Evolutionary conservation across 78 protist species (phyloP), one percentile per base, ranked within the genome.

Genomic region (Chrysochromulina parva): DNA sequence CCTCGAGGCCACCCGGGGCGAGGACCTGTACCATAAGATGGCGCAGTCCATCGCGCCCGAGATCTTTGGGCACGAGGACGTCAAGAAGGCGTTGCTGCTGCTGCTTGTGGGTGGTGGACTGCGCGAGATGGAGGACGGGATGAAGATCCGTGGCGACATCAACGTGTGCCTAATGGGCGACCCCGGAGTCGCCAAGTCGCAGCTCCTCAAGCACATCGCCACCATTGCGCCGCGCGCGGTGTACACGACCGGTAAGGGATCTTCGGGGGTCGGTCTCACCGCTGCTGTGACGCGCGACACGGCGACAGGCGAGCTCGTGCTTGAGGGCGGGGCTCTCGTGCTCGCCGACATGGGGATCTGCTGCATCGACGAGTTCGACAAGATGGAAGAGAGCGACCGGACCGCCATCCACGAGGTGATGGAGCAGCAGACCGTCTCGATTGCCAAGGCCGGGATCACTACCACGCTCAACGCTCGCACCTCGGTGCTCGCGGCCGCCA

Each of bases 121-220:
- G 5, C 90, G 95, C 28, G 14, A 50, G 76, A 60, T 96, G 95
- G 22, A 47, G 13, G 99, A 98, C 85, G 99, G 99, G 54, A 97
- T 99, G 97, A n/a, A 38, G 28, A 98, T 99, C 55, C 88, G 99
- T 16, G 99, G 99, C 54, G 99, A 99, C 93, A 74, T 99, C 82
- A 97, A 99, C 92, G 59, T 99, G 2, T 98, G 97, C 90, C 80
- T 99, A 57, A 95, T 99, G 97, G 99, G 99, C 6, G 99, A 99
- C 91, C 99, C 99, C 3, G 99, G 99, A n/a, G 99, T 99, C 4
- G 99, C 99, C 86, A 99, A 99, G 95, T 94, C 98, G 54, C 99
- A 99, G 94, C 84, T 99, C 54, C 96, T 99, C 55, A 97, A 97
- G 92, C 86, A 91, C 50, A 47, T 96, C 53, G 26, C 96, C 0